Evolutionary conservation across 306 rosid species (phyloP).

Genomic region (Gastrolobium villosum): DNA sequence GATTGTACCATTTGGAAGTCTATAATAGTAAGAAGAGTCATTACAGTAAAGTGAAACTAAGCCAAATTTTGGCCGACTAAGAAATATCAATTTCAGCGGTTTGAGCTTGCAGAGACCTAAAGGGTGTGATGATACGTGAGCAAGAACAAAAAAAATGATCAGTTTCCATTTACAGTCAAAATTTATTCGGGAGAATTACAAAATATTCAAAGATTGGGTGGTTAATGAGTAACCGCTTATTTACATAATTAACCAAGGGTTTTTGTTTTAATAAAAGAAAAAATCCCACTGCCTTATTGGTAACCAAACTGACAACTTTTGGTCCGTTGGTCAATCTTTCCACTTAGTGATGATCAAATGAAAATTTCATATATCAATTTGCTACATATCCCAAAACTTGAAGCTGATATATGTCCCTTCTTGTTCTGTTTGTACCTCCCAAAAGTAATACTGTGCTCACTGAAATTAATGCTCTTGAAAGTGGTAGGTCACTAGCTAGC

Average conservation of each 20-base stretch:
- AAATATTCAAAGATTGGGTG: not conserved
- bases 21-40: not conserved
- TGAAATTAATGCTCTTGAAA: too few species aligned
- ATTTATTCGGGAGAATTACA: not conserved
- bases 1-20: conserved; percentile 33
- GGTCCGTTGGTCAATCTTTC: not conserved
- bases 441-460: too few species aligned
- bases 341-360: not conserved
- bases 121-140: not conserved
- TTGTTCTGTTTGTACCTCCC: too few species aligned
- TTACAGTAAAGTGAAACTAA: not conserved
- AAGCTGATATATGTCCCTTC: too few species aligned
- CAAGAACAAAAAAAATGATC: not conserved
- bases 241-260: not conserved
- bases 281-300: not conserved
- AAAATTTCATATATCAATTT: too few species aligned
- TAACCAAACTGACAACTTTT: not conserved
- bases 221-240: too few species aligned
- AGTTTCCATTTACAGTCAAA: not conserved
- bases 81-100: not conserved
- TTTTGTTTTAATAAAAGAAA: not conserved
- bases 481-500: too few species aligned
- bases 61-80: not conserved
- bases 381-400: too few species aligned
- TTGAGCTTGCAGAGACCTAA: not conserved